Evolutionary conservation across 2,329 filamentous ascomycete genomes (phyloP).

Genomic region (Neonectria magnoliae): DNA sequence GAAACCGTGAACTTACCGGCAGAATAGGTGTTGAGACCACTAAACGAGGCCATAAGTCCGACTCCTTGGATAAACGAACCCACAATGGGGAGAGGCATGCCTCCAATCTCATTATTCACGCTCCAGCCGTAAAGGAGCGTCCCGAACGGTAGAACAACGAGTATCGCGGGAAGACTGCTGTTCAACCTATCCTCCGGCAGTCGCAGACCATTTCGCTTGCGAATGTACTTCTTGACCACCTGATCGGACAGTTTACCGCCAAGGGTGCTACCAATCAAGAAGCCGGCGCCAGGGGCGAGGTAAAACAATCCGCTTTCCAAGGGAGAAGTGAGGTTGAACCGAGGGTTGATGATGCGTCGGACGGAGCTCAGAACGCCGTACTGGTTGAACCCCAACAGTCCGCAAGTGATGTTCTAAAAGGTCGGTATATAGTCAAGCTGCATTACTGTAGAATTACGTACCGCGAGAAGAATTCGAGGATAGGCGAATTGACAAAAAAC

Average conservation of each 20-base stretch:
- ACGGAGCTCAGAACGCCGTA: conserved; percentile 71
- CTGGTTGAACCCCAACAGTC: conserved; percentile 41
- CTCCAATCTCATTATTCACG: conserved; percentile 45
- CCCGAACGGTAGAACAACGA: conserved; percentile 45
- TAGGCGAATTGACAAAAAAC: conserved; percentile 41
- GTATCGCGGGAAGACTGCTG: conserved; percentile 44
- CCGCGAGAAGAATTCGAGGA: conserved; percentile 36
- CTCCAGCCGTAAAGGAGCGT: conserved; percentile 51
- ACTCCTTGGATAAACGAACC: conserved; percentile 46
- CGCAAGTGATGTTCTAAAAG: conserved; percentile 39
- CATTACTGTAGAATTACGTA: conserved; percentile 4
- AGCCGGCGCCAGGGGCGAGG: conserved; percentile 73
- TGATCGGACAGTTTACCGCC: conserved; percentile 63
- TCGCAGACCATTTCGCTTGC: conserved; percentile 47
- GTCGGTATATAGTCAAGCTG: not conserved
- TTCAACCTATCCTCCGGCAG: conserved; percentile 47
- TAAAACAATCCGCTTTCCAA: conserved; percentile 74
- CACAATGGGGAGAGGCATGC: conserved; percentile 48
- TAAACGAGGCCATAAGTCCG: conserved; percentile 51
- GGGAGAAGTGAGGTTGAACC: conserved; percentile 71
- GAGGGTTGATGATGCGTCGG: conserved; percentile 73
- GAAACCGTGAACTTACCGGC: conserved; percentile 41
- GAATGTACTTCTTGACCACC: conserved; percentile 52
- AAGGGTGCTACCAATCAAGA: conserved; percentile 71
- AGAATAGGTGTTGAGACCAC: conserved; percentile 52